Conservation (phyloP, 2,329 filamentous ascomycete species). For the Stachybotrys chlorohalonatus region DNA sequence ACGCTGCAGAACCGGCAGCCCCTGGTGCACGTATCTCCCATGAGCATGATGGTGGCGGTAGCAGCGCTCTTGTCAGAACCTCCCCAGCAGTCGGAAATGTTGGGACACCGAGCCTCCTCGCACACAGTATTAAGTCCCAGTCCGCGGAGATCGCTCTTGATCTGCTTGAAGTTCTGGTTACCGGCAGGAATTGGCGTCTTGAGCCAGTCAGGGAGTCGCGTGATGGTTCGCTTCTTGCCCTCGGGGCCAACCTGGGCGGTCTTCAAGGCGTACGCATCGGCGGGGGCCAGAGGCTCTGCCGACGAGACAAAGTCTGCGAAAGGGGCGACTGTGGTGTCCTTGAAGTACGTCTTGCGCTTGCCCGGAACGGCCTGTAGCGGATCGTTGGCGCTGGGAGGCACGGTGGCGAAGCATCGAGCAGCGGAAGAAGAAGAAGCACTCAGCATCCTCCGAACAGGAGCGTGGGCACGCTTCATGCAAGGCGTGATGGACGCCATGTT, state of each 20-base stretch:
- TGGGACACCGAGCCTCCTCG: constrained; percentile 94
- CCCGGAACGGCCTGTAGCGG: constrained; percentile 11
- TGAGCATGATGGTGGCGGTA: constrained; percentile 97
- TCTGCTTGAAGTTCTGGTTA: constrained; percentile 79
- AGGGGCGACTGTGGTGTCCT: constrained; percentile 45
- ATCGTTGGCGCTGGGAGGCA: constrained; percentile 25
- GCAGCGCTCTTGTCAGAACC: constrained; percentile 80
- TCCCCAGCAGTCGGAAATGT: constrained; percentile 97
- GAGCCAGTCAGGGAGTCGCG: constrained; percentile 82
- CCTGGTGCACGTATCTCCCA: constrained; percentile 96
- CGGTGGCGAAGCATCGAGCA: constrained; percentile 36
- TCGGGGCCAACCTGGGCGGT: constrained; percentile 57
- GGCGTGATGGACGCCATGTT: constrained; percentile 31
- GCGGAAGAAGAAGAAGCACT: constrained; percentile 17
- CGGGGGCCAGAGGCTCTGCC: constrained; percentile 32
- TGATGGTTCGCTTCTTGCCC: constrained; percentile 55
- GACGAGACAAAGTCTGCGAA: constrained; percentile 49
- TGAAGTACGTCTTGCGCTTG: constrained; percentile 45
- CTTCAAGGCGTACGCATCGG: constrained; percentile 50
- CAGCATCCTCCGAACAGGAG: constrained; percentile 32
- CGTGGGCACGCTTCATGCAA: constrained; percentile 30
- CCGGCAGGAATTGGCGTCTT: constrained; percentile 89
- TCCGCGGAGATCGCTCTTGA: constrained; percentile 87
- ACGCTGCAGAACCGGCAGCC: constrained; percentile 97
- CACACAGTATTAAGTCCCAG: constrained; percentile 91